phyloP scores from a whole-genome alignment of 176 grass and related monocot genomes.

The Echinochloa phyllopogon region DNA sequence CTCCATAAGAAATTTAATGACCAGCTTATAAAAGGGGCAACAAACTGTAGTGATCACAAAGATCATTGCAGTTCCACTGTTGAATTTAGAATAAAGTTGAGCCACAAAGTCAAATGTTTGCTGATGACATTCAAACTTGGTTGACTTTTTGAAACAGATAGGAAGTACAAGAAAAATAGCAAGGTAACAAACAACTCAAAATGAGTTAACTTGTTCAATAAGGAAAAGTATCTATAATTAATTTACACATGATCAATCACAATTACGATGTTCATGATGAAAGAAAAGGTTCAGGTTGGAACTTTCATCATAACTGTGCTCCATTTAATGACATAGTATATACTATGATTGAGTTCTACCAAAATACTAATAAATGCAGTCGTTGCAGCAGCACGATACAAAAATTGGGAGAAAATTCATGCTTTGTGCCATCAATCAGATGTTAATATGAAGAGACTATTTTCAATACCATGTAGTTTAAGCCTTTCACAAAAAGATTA shows the following conservation, averaged over 20 bases:
- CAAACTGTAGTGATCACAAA: neutral
- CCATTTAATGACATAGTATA: neutral
- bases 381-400: neutral
- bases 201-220: neutral
- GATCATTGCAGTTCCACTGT: neutral
- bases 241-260: neutral
- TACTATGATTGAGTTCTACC: neutral
- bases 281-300: neutral
- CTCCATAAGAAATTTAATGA: neutral
- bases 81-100: neutral
- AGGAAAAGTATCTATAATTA: neutral
- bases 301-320: neutral
- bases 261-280: neutral
- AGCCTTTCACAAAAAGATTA: neutral
- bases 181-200: neutral
- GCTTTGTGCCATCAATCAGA: neutral
- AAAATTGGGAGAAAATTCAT: neutral
- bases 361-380: neutral
- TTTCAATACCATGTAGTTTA: neutral
- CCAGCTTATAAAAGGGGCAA: neutral
- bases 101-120: neutral
- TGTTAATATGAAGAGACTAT: neutral
- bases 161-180: neutral
- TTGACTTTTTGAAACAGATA: slow-evolving; percentile 17
- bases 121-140: neutral